These are phyloP conservation scores for Piloderma croceum DNA, from an alignment of 768 basidiomycete genomes.

Conservation along the genomic window DNA sequence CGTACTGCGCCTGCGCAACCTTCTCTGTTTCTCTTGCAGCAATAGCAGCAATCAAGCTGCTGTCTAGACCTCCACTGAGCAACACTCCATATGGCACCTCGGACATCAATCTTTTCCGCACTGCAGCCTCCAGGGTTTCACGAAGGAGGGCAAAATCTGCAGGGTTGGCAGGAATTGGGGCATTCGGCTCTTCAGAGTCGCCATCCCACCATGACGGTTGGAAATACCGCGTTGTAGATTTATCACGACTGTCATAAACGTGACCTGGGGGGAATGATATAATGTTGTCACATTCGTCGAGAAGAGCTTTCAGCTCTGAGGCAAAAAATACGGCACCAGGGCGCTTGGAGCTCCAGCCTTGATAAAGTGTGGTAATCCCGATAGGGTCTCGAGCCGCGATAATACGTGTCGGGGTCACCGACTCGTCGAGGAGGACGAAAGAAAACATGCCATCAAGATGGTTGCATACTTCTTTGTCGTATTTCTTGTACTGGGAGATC, in stretches of 20 bases:
- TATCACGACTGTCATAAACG: conserved; percentile 82
- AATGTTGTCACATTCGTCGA: conserved; percentile 90
- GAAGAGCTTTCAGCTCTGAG: conserved; percentile 90
- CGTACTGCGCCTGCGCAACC: conserved; percentile 72
- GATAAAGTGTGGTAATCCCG: conserved; percentile 98
- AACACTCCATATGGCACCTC: conserved; percentile 98
- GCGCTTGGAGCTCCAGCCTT: conserved; percentile 82
- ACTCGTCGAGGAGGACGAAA: conserved; percentile 92
- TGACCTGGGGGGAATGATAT: conserved; percentile 97
- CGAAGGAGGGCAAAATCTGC: conserved; percentile 68
- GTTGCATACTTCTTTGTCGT: conserved; percentile 69
- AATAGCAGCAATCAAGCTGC: conserved; percentile 91
- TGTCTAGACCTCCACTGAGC: conserved; percentile 91
- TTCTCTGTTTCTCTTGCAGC: conserved; percentile 95
- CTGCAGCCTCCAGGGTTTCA: conserved; percentile 83
- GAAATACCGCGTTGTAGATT: conserved; percentile 78
- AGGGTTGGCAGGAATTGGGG: conserved; percentile 49
- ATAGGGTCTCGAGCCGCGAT: conserved; percentile 97
- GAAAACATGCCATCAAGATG: conserved; percentile 98
- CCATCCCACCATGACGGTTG: conserved; percentile 84
- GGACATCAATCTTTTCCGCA: conserved; percentile 92
- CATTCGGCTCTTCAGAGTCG: conserved; percentile 60
- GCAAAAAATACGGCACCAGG: conserved; percentile 89
- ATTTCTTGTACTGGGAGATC: conserved; percentile 66
- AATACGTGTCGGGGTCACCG: conserved; percentile 79